Percentiles rank a stretch among this genome's conserved stretches.
Conservation (phyloP, 768 basidiomycete species). For the Sarcodon sp. region DNA sequence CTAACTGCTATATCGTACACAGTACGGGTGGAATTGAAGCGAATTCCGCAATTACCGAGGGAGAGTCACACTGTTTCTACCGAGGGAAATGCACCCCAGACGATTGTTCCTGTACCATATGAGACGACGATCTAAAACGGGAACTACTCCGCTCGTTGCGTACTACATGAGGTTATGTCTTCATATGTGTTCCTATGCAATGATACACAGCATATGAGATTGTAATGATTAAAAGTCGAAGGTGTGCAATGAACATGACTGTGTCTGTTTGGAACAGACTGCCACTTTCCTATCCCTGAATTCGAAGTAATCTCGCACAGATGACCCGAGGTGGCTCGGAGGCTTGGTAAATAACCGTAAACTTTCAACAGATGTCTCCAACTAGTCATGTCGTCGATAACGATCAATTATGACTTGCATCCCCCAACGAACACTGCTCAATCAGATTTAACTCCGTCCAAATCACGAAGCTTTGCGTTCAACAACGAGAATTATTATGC, state of each 20-base stretch:
- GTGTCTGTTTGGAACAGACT: no score
- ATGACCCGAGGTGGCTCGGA: no score
- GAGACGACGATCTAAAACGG: conserved; percentile 86
- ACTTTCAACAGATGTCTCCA: no score
- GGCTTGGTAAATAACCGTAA: no score
- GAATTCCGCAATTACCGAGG: conserved; percentile 75
- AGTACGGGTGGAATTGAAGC: conserved; percentile 81
- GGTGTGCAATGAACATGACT: no score
- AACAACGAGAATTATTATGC: conserved; percentile 29
- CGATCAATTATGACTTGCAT: conserved; percentile 29
- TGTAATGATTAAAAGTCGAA: no score
- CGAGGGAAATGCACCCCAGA: conserved; percentile 74
- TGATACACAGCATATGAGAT: no score
- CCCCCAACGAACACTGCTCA: conserved; percentile 21
- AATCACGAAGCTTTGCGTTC: conserved; percentile 15
- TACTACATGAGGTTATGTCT: no score
- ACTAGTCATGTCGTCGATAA: conserved; percentile 10
- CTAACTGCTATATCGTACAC: conserved; percentile 2
- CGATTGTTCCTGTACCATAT: conserved; percentile 86
- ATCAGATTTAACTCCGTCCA: conserved; percentile 10
- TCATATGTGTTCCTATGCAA: no score
- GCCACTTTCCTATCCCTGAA: no score
- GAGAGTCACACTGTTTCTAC: conserved; percentile 64
- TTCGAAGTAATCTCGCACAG: no score
- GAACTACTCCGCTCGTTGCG: not conserved